These are phyloP conservation scores for Conringia planisiliqua DNA, from an alignment of 345 rosid species.

Conservation along the genomic window DNA sequence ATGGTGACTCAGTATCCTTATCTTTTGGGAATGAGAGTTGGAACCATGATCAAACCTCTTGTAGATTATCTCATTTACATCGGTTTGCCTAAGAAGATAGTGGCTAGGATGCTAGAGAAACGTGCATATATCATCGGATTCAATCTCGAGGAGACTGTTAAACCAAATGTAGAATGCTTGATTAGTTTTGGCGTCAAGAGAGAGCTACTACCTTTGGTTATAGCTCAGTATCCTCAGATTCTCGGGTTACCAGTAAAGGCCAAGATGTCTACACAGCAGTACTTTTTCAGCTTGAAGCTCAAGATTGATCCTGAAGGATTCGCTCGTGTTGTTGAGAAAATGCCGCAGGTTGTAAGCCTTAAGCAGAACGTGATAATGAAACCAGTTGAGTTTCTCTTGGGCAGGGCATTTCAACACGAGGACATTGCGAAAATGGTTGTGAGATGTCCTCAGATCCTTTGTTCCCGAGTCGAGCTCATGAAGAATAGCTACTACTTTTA, in stretches of 20 bases:
- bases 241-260: slow-evolving; percentile 83
- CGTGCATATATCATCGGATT: slow-evolving; percentile 78
- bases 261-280: slow-evolving; percentile 82
- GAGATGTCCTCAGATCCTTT: slow-evolving; percentile 76
- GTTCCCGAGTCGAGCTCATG: slow-evolving; percentile 64
- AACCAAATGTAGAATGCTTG: slow-evolving; percentile 79
- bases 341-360: slow-evolving; percentile 90
- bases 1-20: slow-evolving; percentile 92
- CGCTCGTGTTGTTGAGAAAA: slow-evolving; percentile 66
- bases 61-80: slow-evolving; percentile 69
- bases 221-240: slow-evolving; percentile 80
- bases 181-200: slow-evolving; percentile 71
- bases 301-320: slow-evolving; percentile 86
- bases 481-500: slow-evolving; percentile 75
- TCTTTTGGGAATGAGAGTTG: slow-evolving; percentile 89
- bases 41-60: slow-evolving; percentile 77
- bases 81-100: slow-evolving; percentile 72
- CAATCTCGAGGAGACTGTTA: slow-evolving; percentile 83
- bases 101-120: slow-evolving; percentile 89
- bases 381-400: slow-evolving; percentile 74
- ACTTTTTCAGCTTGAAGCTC: slow-evolving; percentile 75
- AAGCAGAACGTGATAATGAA: slow-evolving; percentile 79
- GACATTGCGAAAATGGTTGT: slow-evolving; percentile 77
- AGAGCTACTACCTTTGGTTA: slow-evolving; percentile 53
- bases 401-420: slow-evolving; percentile 49